Evolutionary conservation across 140 eudicot genomes (phyloP).

Genomic region (Bidens hawaiensis): DNA sequence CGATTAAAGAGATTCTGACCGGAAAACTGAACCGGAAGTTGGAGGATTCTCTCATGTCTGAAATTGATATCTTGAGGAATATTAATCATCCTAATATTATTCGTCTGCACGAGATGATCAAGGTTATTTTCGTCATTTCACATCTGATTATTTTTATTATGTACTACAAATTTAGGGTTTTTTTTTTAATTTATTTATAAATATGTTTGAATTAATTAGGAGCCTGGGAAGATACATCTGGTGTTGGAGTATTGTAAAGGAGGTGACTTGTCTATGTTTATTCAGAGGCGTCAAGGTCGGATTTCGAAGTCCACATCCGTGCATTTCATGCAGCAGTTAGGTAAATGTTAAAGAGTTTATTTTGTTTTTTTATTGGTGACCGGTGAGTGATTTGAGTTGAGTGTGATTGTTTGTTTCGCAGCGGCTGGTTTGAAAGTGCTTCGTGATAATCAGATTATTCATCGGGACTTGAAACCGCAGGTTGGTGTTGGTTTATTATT

Average conservation of each 20-base stretch:
- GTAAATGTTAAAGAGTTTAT: slow-evolving; percentile 25
- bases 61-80: slow-evolving; percentile 69
- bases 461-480: slow-evolving; percentile 84
- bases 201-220: slow-evolving; percentile 42
- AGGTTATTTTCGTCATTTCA: slow-evolving; percentile 35
- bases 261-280: slow-evolving; percentile 83
- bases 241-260: slow-evolving; percentile 93
- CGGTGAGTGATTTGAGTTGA: slow-evolving; percentile 6
- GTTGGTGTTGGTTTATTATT: slow-evolving; percentile 31
- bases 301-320: slow-evolving; percentile 78
- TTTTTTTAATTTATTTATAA: no score
- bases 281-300: slow-evolving; percentile 77
- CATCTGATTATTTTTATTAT: no score
- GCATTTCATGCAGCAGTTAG: slow-evolving; percentile 93
- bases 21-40: slow-evolving; percentile 59
- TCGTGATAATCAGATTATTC: slow-evolving; percentile 78
- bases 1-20: slow-evolving; percentile 71
- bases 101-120: slow-evolving; percentile 72
- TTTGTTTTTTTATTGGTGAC: not conserved
- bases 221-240: slow-evolving; percentile 85
- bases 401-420: slow-evolving; percentile 32
- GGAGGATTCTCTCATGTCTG: slow-evolving; percentile 81
- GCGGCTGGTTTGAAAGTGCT: slow-evolving; percentile 89
- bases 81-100: slow-evolving; percentile 80
- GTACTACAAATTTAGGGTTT: not conserved